These are phyloP conservation scores for Eimeria acervulina DNA, from an alignment of 169 alveolate genomes.

Conservation along the genomic window DNA sequence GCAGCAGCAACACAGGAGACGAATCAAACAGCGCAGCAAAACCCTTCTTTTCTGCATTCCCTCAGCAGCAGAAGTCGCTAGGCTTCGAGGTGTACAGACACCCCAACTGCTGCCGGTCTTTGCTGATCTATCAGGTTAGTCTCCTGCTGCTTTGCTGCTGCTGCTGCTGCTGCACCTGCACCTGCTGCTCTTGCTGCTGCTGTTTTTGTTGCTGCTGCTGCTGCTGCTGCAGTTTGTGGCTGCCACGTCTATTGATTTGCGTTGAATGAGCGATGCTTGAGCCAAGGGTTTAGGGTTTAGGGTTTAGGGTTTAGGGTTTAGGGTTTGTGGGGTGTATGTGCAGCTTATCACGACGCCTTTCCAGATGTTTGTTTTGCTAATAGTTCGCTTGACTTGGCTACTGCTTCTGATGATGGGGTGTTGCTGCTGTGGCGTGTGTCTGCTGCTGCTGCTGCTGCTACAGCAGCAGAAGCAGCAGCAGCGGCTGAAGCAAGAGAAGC, in stretches of 20 bases:
- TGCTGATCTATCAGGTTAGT: constrained; percentile 14
- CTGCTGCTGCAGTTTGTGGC: background rate
- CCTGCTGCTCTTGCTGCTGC: constrained; percentile 7
- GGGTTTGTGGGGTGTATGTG: background rate
- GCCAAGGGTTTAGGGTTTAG: background rate
- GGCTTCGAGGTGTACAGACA: background rate
- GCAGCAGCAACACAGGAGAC: constrained; percentile 43
- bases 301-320: constrained; percentile 39
- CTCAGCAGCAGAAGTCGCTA: background rate
- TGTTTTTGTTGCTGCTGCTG: constrained; percentile 28
- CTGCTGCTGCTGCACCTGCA: constrained; percentile 40
- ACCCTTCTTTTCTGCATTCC: constrained; percentile 1
- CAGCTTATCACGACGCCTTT: constrained; percentile 73
- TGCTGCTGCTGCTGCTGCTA: constrained; percentile 21
- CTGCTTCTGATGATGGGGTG: constrained; percentile 63
- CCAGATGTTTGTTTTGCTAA: constrained; percentile 73
- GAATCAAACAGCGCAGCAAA: background rate
- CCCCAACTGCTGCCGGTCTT: background rate
- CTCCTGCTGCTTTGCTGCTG: background rate
- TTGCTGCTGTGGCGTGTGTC: constrained; percentile 24
- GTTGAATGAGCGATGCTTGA: too few species aligned
- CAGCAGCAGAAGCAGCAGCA: constrained; percentile 22
- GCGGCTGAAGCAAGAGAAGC: too few species aligned
- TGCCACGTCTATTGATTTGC: background rate
- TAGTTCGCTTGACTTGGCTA: constrained; percentile 27